Base-by-base conservation (phyloP, 208 protist genomes). In the Leishmania amazonensis region DNA sequence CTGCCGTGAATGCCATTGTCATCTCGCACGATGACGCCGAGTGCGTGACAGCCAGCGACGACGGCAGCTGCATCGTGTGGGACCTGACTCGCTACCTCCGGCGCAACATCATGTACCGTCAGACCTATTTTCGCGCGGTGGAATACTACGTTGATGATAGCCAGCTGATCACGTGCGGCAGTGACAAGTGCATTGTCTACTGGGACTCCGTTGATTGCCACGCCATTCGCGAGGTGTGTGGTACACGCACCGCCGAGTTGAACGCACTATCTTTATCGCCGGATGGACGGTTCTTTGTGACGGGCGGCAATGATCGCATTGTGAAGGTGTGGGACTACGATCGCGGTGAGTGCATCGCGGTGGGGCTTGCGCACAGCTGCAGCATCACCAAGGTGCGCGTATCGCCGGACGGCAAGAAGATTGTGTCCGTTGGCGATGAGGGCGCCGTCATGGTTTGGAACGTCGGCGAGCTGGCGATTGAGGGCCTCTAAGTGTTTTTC, bases 281-380 rank as follows among this genome's bases (percentile, higher is more conserved):
- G 1, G 93, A 98, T 81, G 97, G 97, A 17, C 83, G 84, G 62
- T 95, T 96, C 81, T 99, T 99, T 80, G 97, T 94, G 35, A 96
- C 96, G 9, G 97, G 94, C 31, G 97, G 97, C 64, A 91, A 89
- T 67, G 98, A 99, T 82, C 96, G 96, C 64, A 91, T 98, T 54
- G 90, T 99, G 68, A 99, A 99, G 94, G 89, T 99, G 80, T 99
- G 97, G 96, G 88, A 96, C 82, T 99, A 99, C 84, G 97, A 99
- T 68, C 90, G 95, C 54, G 97, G 97, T 21, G 88, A 92, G 76
- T 96, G 95, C 77, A 79, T 95, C 13, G 91, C 94, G 3, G 94
- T 98, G 11, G 98, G 98, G 9, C 83, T 97, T 31, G 98, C 97
- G 45, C 98, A 99, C 87, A 97, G 93, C 78, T 97, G 93, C 84